These are phyloP conservation scores for Sporothrix humicola DNA, from an alignment of 2,329 filamentous ascomycete genomes.

Conservation along the genomic window DNA sequence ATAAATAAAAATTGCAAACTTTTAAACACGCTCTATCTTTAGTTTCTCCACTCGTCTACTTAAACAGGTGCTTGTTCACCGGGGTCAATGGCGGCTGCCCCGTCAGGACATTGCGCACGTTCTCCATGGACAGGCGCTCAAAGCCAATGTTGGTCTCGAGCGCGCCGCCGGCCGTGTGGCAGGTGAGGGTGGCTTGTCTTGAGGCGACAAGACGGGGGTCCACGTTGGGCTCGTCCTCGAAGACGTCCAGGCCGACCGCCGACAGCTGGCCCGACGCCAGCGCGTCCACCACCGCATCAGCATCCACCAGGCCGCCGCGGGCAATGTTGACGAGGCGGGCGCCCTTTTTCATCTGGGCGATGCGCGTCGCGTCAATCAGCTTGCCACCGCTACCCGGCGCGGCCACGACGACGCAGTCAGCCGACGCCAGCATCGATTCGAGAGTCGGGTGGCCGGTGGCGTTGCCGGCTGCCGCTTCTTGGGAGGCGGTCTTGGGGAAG, in stretches of 20 bases:
- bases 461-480: constrained; percentile 51
- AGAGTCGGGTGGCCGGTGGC: constrained; percentile 51
- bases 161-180: constrained; percentile 61
- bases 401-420: constrained; percentile 59
- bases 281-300: constrained; percentile 57
- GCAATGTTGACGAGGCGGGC: constrained; percentile 64
- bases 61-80: constrained; percentile 59
- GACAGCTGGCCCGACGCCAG: constrained; percentile 51
- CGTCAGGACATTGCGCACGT: constrained; percentile 55
- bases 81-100: constrained; percentile 54
- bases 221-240: constrained; percentile 54
- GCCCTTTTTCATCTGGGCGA: constrained; percentile 57
- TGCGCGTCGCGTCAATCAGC: constrained; percentile 49
- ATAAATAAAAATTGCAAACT: not conserved
- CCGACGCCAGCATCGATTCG: constrained; percentile 52
- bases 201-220: constrained; percentile 46
- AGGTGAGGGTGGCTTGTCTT: constrained; percentile 52
- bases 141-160: constrained; percentile 61
- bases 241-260: constrained; percentile 58
- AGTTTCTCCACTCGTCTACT: too few species aligned
- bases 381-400: constrained; percentile 55
- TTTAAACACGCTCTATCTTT: not conserved
- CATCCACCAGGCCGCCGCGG: constrained; percentile 49
- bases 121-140: constrained; percentile 60
- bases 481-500: constrained; percentile 46